Evolutionary conservation across 768 basidiomycete species (phyloP).

Genomic region (Kwoniella dendrophila): DNA sequence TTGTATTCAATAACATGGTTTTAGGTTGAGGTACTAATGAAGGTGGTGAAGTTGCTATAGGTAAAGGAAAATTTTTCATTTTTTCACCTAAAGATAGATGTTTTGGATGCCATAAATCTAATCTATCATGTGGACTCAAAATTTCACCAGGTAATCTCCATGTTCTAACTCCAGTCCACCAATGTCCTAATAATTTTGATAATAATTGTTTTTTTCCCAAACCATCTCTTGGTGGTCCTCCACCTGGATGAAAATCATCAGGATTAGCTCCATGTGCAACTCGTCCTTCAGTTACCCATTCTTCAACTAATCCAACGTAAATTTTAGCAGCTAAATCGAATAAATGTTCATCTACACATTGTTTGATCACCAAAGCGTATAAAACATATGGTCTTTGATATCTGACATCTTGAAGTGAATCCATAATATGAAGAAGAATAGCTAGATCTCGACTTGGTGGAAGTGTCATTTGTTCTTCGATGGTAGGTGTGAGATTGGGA

Average conservation of each 20-base stretch:
- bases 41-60: slow-evolving; percentile 49
- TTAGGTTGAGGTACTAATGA: slow-evolving; percentile 46
- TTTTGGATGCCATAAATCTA: slow-evolving; percentile 53
- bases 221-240: slow-evolving; percentile 35
- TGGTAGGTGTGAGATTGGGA: not conserved
- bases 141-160: slow-evolving; percentile 53
- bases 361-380: slow-evolving; percentile 37
- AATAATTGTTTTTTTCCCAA: slow-evolving; percentile 8
- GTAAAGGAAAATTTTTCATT: slow-evolving; percentile 50
- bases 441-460: slow-evolving; percentile 8
- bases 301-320: slow-evolving; percentile 55
- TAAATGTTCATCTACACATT: slow-evolving; percentile 33
- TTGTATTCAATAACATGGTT: slow-evolving; percentile 28
- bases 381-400: slow-evolving; percentile 33
- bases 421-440: slow-evolving; percentile 11
- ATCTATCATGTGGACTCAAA: slow-evolving; percentile 45
- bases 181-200: slow-evolving; percentile 31
- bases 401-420: slow-evolving; percentile 33
- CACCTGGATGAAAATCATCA: slow-evolving; percentile 45
- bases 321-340: slow-evolving; percentile 50
- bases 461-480: slow-evolving; percentile 8
- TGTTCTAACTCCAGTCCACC: slow-evolving; percentile 50
- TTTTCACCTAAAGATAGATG: slow-evolving; percentile 46
- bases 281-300: slow-evolving; percentile 55
- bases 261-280: slow-evolving; percentile 48